phyloP scores from a whole-genome alignment of 441 rosid genomes.

The Viola pubescens region DNA sequence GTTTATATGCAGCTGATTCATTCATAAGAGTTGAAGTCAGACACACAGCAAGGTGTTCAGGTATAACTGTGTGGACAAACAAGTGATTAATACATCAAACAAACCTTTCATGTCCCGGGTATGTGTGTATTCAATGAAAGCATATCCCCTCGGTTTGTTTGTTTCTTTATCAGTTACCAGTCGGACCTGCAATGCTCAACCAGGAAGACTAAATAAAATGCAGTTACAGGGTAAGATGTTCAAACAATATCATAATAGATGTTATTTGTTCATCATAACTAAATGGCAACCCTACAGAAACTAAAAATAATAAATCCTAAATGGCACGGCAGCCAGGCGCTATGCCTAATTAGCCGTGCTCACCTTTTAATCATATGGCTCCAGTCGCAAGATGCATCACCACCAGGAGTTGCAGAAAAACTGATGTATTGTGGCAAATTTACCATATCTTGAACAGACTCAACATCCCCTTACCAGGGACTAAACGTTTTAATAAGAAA shows the following conservation, averaged over 20 bases:
- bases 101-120: slow-evolving; percentile 93
- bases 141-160: slow-evolving; percentile 89
- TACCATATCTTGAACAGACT: slow-evolving; percentile 57
- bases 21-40: slow-evolving; percentile 15
- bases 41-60: neutral
- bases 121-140: slow-evolving; percentile 82
- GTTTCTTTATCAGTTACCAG: slow-evolving; percentile 55
- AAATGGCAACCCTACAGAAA: slow-evolving; percentile 25
- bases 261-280: slow-evolving; percentile 17
- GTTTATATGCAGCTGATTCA: slow-evolving; percentile 79
- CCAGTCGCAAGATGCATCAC: slow-evolving; percentile 75
- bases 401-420: slow-evolving; percentile 89
- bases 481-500: slow-evolving; percentile 29
- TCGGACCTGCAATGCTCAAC: slow-evolving; percentile 55
- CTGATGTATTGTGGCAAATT: slow-evolving; percentile 59
- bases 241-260: slow-evolving; percentile 5
- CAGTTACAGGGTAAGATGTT: slow-evolving; percentile 13
- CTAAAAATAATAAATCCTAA: slow-evolving; percentile 41
- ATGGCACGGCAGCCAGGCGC: slow-evolving; percentile 85
- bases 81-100: slow-evolving; percentile 7
- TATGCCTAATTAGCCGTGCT: slow-evolving; percentile 80
- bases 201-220: slow-evolving; percentile 25
- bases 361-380: slow-evolving; percentile 85
- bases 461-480: slow-evolving; percentile 96
- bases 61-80: neutral